These are phyloP conservation scores for Boletus bicolor DNA, from an alignment of 768 basidiomycete species.

Conservation along the genomic window DNA sequence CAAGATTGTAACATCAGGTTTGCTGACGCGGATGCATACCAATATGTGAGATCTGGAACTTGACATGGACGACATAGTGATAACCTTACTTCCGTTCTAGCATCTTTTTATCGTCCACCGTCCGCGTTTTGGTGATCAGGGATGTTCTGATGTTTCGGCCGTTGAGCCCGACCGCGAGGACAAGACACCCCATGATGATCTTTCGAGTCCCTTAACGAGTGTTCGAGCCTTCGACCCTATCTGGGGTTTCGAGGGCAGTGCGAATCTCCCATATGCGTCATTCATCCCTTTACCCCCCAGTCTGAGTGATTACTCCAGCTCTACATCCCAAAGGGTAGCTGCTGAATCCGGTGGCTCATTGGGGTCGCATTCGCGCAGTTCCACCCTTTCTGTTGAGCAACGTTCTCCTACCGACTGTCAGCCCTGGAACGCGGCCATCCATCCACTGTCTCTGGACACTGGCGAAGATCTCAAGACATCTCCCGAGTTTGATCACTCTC, in stretches of 20 bases:
- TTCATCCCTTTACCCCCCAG: constrained; percentile 32
- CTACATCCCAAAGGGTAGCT: constrained; percentile 25
- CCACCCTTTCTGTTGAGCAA: constrained; percentile 30
- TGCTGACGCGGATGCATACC: constrained; percentile 34
- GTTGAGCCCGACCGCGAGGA: neutral
- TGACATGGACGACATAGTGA: neutral
- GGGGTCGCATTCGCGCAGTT: constrained; percentile 28
- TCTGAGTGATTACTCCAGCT: constrained; percentile 30
- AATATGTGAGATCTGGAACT: constrained; percentile 30
- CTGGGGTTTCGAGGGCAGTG: constrained; percentile 22
- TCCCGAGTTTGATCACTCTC: constrained; percentile 27
- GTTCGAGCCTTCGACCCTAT: constrained; percentile 20
- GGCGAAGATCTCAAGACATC: constrained; percentile 9
- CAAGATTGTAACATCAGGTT: constrained; percentile 42
- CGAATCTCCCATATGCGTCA: constrained; percentile 23
- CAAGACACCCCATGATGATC: neutral
- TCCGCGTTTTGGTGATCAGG: constrained; percentile 15
- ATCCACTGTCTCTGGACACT: constrained; percentile 8
- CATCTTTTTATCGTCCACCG: constrained; percentile 30
- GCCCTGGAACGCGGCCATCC: constrained; percentile 7
- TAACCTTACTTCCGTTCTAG: constrained; percentile 10
- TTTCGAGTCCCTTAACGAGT: constrained; percentile 6
- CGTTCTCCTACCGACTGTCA: constrained; percentile 21
- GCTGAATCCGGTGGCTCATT: constrained; percentile 15
- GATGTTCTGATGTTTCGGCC: neutral